Evolutionary conservation across 2,329 filamentous ascomycete genomes (phyloP), one percentile per base, ranked within the genome.

Genomic region (Whalleya microplaca): DNA sequence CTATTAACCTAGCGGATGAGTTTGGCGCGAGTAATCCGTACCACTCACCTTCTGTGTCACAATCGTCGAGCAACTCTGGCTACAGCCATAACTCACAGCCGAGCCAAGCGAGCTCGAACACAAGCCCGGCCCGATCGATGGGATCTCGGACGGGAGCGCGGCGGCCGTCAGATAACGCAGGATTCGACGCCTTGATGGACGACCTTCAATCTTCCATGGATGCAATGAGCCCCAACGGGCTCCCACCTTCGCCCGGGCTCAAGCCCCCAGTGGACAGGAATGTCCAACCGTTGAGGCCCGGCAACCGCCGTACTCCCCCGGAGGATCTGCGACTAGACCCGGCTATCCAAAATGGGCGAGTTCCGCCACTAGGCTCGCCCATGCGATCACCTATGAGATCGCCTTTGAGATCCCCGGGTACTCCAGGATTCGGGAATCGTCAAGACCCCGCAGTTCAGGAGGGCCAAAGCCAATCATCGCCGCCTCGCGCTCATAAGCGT

Each of bases 11-110:
- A 7, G 82, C 80, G 1, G 79, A 77, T 29, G 85, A 87, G 55
- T 87, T 87, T 62, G 84, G 84, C 10, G 71, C 78, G 21, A 80
- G 82, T 32, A 88, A 88, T 64, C 83, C 85, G 0, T 88, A 89
- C 64, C 86, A 90, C 64, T 80, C 82, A 3, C 76, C 84, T 0
- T 84, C 85, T 1, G 81, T 84, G 57, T 91, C 88, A 1, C 80
- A 82, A 21, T 87, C 86, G 0, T 91, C 88, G 0, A 85, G 82
- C 18, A 80, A 81, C 44, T 90, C 87, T 2, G 81, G 79, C 0
- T 82, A 79, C 41, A 88, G 85, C 52, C 79, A 81, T 12, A 57
- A 29, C 37, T 72, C 69, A 9, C 73, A 73, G n/a, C 75, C 73
- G 1, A 84, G 84, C 64, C 82, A 83, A 57, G 75, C 81, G 1